phyloP scores from a whole-genome alignment of 2,329 filamentous ascomycete species.

The Penicillium sp. region DNA sequence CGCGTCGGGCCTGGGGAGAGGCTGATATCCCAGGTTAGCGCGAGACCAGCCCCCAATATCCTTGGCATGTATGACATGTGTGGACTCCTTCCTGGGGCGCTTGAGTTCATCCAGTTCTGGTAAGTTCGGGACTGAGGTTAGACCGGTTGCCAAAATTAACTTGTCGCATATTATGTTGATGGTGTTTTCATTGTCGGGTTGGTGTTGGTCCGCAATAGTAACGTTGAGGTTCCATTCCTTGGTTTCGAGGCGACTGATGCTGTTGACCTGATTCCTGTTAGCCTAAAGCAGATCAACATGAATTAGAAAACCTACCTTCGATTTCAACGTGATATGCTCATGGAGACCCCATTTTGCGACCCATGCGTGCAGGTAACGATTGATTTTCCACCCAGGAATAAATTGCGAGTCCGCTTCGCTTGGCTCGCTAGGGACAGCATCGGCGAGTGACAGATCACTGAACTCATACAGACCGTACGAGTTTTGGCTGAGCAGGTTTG shows the following conservation, averaged over 20 bases:
- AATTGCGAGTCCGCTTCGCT: conserved; percentile 14
- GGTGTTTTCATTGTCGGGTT: neutral
- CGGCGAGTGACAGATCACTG: conserved; percentile 24
- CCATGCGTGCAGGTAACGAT: conserved; percentile 27
- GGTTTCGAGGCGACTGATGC: conserved; percentile 20
- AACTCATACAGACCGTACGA: conserved; percentile 32
- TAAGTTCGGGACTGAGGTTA: conserved; percentile 27
- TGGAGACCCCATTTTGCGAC: conserved; percentile 22
- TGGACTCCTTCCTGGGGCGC: neutral
- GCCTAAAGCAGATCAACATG: neutral
- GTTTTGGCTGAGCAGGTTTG: conserved; percentile 30
- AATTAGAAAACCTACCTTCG: conserved; percentile 14
- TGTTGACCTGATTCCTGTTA: conserved; percentile 15
- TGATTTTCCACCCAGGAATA: conserved; percentile 30
- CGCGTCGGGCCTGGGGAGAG: neutral
- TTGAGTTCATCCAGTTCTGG: conserved; percentile 7
- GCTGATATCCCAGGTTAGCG: conserved; percentile 23
- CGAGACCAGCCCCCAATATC: conserved; percentile 24
- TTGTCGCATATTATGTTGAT: conserved; percentile 26
- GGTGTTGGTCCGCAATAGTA: neutral
- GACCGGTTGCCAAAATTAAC: conserved; percentile 28
- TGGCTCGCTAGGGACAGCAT: conserved; percentile 13
- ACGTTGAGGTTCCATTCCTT: conserved; percentile 26
- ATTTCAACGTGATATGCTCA: conserved; percentile 24
- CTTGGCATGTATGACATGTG: conserved; percentile 23